Percentiles rank a stretch among this genome's conserved stretches.
phyloP scores from a whole-genome alignment of 75 land plant genomes.

The Cupressus sempervirens region DNA sequence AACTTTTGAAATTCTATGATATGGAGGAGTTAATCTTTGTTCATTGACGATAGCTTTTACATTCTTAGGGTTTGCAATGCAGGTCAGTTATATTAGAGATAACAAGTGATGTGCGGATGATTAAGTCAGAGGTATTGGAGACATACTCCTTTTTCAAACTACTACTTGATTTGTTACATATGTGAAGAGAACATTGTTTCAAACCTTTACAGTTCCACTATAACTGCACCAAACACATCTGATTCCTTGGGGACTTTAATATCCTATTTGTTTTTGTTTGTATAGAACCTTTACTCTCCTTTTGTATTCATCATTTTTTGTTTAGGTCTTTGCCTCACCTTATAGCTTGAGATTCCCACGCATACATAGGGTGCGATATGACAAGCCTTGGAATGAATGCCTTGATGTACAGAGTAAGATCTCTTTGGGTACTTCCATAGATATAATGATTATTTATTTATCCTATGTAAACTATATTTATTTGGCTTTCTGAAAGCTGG shows the following conservation, averaged over 20 bases:
- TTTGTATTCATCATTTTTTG: not conserved
- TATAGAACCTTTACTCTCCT: not conserved
- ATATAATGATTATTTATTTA: not conserved
- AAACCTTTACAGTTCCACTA: not conserved
- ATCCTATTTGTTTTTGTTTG: not conserved
- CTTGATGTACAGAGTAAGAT: slow-evolving; percentile 80
- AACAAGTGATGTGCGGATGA: slow-evolving; percentile 92
- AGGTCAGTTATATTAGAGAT: slow-evolving; percentile 88
- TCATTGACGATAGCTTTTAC: not conserved
- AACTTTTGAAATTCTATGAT: not conserved
- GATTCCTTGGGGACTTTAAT: not conserved
- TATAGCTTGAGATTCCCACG: slow-evolving; percentile 94
- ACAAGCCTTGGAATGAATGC: slow-evolving; percentile 98
- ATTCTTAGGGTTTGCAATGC: slow-evolving; percentile 12
- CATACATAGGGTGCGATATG: slow-evolving; percentile 81
- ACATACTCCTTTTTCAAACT: not conserved
- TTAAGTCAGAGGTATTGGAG: slow-evolving; percentile 70
- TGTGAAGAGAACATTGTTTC: not conserved
- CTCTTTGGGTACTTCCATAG: not conserved
- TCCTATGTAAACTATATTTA: not conserved
- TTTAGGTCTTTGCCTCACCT: slow-evolving; percentile 93
- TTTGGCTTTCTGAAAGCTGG: not conserved
- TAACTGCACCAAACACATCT: not conserved
- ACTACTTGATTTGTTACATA: not conserved
- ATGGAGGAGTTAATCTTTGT: not conserved